phyloP scores from a whole-genome alignment of 2,329 filamentous ascomycete species.

The Aspergillus fumigatus region DNA sequence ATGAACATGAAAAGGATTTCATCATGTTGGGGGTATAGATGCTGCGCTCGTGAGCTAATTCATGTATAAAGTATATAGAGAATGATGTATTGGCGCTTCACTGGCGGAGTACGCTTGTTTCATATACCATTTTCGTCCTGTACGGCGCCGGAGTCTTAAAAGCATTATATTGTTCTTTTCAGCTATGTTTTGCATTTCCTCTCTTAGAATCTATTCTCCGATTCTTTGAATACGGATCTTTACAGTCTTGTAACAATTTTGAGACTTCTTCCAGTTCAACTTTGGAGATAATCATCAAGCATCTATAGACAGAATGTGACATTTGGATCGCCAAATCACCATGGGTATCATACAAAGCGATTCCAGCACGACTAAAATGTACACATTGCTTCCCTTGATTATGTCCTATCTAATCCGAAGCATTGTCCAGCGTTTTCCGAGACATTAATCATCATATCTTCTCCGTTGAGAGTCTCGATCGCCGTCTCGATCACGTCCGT shows the following conservation, averaged over 20 bases:
- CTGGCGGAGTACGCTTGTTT: constrained; percentile 18
- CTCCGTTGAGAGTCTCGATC: constrained; percentile 29
- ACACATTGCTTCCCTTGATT: neutral
- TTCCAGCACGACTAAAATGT: neutral
- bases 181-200: neutral
- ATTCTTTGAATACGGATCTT: neutral
- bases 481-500: constrained; percentile 18
- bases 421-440: neutral
- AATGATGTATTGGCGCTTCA: constrained; percentile 13
- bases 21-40: constrained; percentile 35
- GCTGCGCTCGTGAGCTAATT: neutral
- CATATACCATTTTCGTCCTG: constrained; percentile 3
- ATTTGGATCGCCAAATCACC: constrained; percentile 1
- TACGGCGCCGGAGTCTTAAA: constrained; percentile 7
- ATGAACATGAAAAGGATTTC: constrained; percentile 35
- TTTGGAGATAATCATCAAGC: neutral
- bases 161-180: constrained; percentile 4
- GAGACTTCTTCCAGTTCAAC: neutral
- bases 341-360: constrained; percentile 2
- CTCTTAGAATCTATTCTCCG: neutral
- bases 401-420: neutral
- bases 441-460: constrained; percentile 22
- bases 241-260: neutral
- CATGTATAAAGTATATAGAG: constrained; percentile 4
- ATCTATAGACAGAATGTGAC: neutral